These are phyloP conservation scores for Xylariaceae sp. DNA, from an alignment of 2,329 filamentous ascomycete species.

Conservation along the genomic window DNA sequence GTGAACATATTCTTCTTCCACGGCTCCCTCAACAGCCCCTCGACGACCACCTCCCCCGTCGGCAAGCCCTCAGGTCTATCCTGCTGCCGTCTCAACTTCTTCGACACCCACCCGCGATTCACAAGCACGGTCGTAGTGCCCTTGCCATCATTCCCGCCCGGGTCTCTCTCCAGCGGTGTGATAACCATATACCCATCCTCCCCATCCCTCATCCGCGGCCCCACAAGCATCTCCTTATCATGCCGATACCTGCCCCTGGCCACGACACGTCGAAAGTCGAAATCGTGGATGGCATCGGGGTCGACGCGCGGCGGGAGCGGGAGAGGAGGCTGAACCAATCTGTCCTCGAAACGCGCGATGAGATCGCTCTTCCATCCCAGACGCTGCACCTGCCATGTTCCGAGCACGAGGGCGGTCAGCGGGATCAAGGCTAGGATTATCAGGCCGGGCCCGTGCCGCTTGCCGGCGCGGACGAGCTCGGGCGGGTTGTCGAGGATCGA, in stretches of 20 bases:
- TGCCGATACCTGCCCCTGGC: slow-evolving; percentile 79
- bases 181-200: slow-evolving; percentile 90
- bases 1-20: slow-evolving; percentile 99
- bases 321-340: slow-evolving; percentile 82
- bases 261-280: slow-evolving; percentile 87
- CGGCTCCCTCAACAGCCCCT: slow-evolving; percentile 85
- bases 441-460: slow-evolving; percentile 78
- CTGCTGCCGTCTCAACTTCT: slow-evolving; percentile 71
- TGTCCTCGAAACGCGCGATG: slow-evolving; percentile 90
- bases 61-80: slow-evolving; percentile 70
- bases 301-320: slow-evolving; percentile 86
- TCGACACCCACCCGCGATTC: slow-evolving; percentile 90
- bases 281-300: slow-evolving; percentile 80
- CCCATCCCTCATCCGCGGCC: slow-evolving; percentile 86
- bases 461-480: slow-evolving; percentile 75
- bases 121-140: slow-evolving; percentile 72
- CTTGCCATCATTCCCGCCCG: slow-evolving; percentile 20
- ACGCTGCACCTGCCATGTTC: slow-evolving; percentile 94
- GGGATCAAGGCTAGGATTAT: slow-evolving; percentile 88
- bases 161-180: slow-evolving; percentile 82
- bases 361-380: slow-evolving; percentile 94
- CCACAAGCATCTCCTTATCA: slow-evolving; percentile 95
- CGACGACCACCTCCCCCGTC: slow-evolving; percentile 73
- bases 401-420: slow-evolving; percentile 85
- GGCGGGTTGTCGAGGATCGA: slow-evolving; percentile 89